Evolutionary conservation across 345 rosid genomes (phyloP), one percentile per base, ranked within the genome.

Genomic region (Gossypium mustelinum): DNA sequence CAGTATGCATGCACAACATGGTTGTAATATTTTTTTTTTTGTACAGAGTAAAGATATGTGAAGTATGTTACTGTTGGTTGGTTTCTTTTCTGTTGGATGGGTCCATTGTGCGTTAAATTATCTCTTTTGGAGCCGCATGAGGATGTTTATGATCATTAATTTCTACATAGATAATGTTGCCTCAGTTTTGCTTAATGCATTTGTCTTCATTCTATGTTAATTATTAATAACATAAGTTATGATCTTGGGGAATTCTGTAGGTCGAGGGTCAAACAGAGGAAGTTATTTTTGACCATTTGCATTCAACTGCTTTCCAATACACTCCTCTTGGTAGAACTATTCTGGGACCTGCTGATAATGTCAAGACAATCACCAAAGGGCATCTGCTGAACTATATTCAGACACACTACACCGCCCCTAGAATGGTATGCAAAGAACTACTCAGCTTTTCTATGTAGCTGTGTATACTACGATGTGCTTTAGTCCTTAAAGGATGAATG

Each of bases 191-290:
- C 12, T 18, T 18, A 76, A 7, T 63, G 60, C 25, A 11, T 17
- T 16, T 27, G 44, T 70, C 11, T 14, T 67, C 24, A 20, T 41
- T 24, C 14, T 27, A 5, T 52, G 48, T 11, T 70, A 27, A 51
- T 69, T 51, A 16, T 13, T 56, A 11, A 10, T 51, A 57, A 57
- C 14, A 64, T 54, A 58, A 27, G 11, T 7, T 24, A 44, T 39
- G 74, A n/a, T 61, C 51, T 73, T 9, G 44, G 9, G 63, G 52
- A 64, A 75, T 64, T 74, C 47, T 81, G 68, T 75, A 96, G 99
- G 98, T 96, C 79, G 98, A 93, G 75, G 92, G 91, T 68, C 99
- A 96, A 84, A 93, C 94, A 0, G 99, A 93, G 83, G 99, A 96
- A 77, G 99, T 96, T 78, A 87, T 96, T 80, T 94, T 96, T 76